phyloP scores from a whole-genome alignment of 352 stramenopile genomes.

The Phytopythium boreale region DNA sequence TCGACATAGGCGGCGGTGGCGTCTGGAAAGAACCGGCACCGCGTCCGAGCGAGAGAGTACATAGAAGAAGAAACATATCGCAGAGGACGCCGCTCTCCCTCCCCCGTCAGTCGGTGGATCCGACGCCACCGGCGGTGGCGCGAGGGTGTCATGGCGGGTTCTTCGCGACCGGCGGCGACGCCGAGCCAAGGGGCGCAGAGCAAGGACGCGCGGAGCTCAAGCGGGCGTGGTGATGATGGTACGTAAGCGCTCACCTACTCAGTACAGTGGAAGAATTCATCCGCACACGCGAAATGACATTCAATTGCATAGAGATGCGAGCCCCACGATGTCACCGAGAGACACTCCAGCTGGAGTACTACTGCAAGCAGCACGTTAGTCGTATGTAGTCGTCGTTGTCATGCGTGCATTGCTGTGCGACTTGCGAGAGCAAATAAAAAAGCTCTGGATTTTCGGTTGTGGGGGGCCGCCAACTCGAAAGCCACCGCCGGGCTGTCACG shows the following conservation, averaged over 20 bases:
- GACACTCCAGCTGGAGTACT: background rate
- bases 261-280: background rate
- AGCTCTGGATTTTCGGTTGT: background rate
- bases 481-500: conserved; percentile 7
- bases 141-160: background rate
- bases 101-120: background rate
- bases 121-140: background rate
- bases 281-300: background rate
- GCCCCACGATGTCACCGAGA: background rate
- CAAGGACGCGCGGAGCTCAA: background rate
- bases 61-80: conserved; percentile 1
- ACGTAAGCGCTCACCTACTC: background rate
- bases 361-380: background rate
- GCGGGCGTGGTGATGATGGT: background rate
- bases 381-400: background rate
- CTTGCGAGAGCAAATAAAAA: background rate
- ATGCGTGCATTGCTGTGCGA: background rate
- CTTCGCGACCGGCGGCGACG: background rate
- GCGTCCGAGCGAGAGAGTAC: background rate
- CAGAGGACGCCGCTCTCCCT: background rate
- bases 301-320: background rate
- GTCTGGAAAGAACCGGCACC: conserved; percentile 1
- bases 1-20: background rate
- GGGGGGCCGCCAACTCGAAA: background rate
- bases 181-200: background rate